phyloP scores from a whole-genome alignment of 1,139 yeast genomes.

The Taiozyma onychis region DNA sequence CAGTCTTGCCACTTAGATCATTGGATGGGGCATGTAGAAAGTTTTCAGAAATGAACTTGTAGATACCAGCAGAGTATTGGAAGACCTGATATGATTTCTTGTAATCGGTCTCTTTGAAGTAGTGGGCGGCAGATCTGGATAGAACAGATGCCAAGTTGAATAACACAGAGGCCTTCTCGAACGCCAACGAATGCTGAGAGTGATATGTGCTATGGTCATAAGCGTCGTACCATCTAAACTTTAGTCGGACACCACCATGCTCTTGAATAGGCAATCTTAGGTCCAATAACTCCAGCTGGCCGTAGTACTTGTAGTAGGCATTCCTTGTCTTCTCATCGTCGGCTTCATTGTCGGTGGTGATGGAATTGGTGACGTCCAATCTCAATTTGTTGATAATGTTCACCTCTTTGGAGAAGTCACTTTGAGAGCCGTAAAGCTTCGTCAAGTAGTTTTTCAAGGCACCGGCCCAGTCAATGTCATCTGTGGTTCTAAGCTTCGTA shows the following conservation, averaged over 20 bases:
- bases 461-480: constrained; percentile 57
- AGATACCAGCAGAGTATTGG: constrained; percentile 79
- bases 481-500: constrained; percentile 44
- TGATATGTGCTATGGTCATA: constrained; percentile 48
- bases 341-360: constrained; percentile 23
- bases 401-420: constrained; percentile 55
- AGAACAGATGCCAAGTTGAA: constrained; percentile 72
- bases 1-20: constrained; percentile 68
- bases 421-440: constrained; percentile 57
- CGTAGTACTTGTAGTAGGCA: constrained; percentile 59
- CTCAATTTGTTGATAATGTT: constrained; percentile 53
- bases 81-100: constrained; percentile 58
- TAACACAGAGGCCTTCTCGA: constrained; percentile 82
- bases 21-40: constrained; percentile 86
- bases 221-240: constrained; percentile 82
- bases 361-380: constrained; percentile 51
- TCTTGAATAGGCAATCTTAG: constrained; percentile 64
- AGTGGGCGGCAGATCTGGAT: constrained; percentile 65
- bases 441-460: constrained; percentile 57
- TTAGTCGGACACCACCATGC: constrained; percentile 49
- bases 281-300: constrained; percentile 76
- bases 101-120: constrained; percentile 36
- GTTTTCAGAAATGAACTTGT: constrained; percentile 66
- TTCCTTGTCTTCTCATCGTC: constrained; percentile 11
- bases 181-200: constrained; percentile 65